A percentile compares a stretch with the other conserved stretches of the same genome.
Evolutionary conservation across 345 rosid species (phyloP).

Genomic region (Raphanus sativus): DNA sequence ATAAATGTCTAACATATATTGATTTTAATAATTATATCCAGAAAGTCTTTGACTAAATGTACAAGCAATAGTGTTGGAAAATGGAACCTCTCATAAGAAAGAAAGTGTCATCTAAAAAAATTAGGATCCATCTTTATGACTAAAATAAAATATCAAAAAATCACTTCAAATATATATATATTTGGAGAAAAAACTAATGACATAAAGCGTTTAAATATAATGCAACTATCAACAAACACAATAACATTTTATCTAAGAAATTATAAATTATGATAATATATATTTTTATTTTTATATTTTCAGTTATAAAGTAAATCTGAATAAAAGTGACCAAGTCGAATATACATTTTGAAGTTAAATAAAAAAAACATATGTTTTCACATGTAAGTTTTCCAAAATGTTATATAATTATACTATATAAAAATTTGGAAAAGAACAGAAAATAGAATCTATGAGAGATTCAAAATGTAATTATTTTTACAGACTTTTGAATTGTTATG

Average conservation of each 20-base stretch:
- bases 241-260: not conserved
- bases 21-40: conserved; percentile 29
- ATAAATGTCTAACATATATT: conserved; percentile 21
- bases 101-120: not conserved
- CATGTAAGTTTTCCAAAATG: not conserved
- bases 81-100: not conserved
- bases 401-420: not conserved
- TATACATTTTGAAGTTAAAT: not conserved
- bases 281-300: not conserved
- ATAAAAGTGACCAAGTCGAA: not conserved
- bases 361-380: not conserved
- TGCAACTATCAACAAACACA: not conserved
- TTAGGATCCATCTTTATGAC: conserved; percentile 18
- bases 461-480: not conserved
- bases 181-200: not conserved
- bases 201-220: not conserved
- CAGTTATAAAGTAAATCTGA: not conserved
- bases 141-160: not conserved
- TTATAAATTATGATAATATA: not conserved
- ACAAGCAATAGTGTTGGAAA: conserved; percentile 17
- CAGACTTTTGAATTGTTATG: not conserved
- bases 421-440: not conserved
- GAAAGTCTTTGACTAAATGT: conserved; percentile 31
- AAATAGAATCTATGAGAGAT: not conserved
- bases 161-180: not conserved